Evolutionary conservation across 345 rosid genomes (phyloP).

Genomic region (Brassica incana): DNA sequence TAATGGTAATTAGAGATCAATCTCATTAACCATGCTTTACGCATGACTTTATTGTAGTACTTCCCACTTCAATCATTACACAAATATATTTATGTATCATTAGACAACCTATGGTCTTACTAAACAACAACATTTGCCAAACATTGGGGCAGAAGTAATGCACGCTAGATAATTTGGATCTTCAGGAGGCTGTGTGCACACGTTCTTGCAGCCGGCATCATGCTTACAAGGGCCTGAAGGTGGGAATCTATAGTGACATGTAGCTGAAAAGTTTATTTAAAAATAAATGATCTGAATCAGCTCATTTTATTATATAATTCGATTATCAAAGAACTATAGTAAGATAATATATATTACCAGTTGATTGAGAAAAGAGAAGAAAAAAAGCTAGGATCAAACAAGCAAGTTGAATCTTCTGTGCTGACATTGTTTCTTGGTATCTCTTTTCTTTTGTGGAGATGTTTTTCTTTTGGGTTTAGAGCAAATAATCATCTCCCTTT

Average conservation of each 20-base stretch:
- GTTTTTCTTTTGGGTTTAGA: not conserved
- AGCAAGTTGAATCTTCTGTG: not conserved
- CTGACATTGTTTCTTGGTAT: not conserved
- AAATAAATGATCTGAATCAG: not conserved
- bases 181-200: not conserved
- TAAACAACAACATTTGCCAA: not conserved
- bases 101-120: not conserved
- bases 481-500: not conserved
- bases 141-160: not conserved
- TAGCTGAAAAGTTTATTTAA: not conserved
- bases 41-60: too few relatives aligned
- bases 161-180: not conserved
- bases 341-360: not conserved
- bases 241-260: not conserved
- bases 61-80: too few relatives aligned
- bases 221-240: not conserved
- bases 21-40: too few relatives aligned
- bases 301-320: not conserved
- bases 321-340: not conserved
- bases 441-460: not conserved
- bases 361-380: not conserved
- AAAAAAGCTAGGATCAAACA: not conserved
- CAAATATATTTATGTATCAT: not conserved
- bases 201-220: not conserved
- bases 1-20: too few relatives aligned